Evolutionary conservation across 2,329 filamentous ascomycete genomes (phyloP).

Genomic region (Talaromyces sp.): DNA sequence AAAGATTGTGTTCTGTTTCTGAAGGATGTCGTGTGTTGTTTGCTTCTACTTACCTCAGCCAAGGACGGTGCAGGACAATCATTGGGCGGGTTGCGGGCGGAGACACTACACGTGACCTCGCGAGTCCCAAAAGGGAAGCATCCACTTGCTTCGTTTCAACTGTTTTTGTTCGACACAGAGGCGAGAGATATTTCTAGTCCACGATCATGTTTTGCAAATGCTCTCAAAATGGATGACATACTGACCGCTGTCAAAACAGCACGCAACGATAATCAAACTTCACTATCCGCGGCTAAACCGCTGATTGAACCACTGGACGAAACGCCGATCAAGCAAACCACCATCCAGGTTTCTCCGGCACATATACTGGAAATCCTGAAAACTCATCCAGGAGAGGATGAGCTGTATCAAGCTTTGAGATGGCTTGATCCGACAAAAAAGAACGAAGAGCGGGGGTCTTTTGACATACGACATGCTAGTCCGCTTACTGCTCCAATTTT

Average conservation of each 20-base stretch:
- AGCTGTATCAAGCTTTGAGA: constrained; percentile 27
- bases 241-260: constrained; percentile 36
- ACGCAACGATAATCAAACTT: constrained; percentile 17
- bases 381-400: constrained; percentile 33
- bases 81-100: not conserved
- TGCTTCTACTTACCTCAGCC: not conserved
- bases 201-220: not conserved
- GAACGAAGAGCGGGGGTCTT: constrained; percentile 23
- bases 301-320: not conserved
- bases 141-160: not conserved
- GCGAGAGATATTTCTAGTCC: not conserved
- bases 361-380: constrained; percentile 35
- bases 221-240: constrained; percentile 32
- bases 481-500: constrained; percentile 71
- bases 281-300: not conserved
- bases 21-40: not conserved
- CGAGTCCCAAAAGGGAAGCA: constrained; percentile 18
- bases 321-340: not conserved
- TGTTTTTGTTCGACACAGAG: not conserved
- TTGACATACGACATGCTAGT: constrained; percentile 59
- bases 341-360: constrained; percentile 17
- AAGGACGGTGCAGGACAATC: not conserved
- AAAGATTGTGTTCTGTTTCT: not conserved
- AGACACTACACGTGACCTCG: constrained; percentile 23
- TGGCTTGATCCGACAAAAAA: constrained; percentile 33